A percentile compares a stretch with the other conserved stretches of the same genome.
phyloP scores from a whole-genome alignment of 208 protist genomes.

The Trichomonas tenax region DNA sequence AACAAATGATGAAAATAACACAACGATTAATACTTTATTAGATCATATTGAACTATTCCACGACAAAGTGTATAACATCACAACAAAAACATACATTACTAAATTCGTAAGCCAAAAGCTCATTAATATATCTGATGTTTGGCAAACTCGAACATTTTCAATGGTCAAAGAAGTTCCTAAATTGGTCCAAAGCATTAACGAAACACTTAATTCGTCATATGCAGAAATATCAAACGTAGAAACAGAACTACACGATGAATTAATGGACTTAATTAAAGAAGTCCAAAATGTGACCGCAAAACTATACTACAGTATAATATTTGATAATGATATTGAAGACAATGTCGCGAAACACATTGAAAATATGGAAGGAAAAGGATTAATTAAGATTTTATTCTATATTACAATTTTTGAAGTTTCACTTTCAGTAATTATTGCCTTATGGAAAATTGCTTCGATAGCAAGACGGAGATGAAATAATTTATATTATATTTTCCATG shows the following conservation, averaged over 20 bases:
- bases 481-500: no score
- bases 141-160: not conserved
- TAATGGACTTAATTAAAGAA: not conserved
- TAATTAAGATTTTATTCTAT: not conserved
- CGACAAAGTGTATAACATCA: not conserved
- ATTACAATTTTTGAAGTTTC: not conserved
- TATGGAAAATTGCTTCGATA: not conserved
- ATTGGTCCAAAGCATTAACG: not conserved
- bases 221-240: not conserved
- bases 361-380: not conserved
- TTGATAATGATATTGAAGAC: not conserved
- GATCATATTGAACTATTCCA: not conserved
- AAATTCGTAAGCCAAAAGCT: not conserved
- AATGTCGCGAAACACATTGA: not conserved
- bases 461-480: no score
- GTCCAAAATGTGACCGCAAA: not conserved
- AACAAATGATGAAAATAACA: not conserved
- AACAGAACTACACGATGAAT: not conserved
- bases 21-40: not conserved
- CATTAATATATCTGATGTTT: not conserved
- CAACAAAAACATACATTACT: not conserved
- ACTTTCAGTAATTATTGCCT: not conserved
- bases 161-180: not conserved
- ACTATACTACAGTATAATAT: not conserved
- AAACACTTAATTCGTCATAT: not conserved